Percentiles rank a stretch among this genome's conserved stretches.
phyloP scores from a whole-genome alignment of 169 alveolate species.

The Theileria annulata region DNA sequence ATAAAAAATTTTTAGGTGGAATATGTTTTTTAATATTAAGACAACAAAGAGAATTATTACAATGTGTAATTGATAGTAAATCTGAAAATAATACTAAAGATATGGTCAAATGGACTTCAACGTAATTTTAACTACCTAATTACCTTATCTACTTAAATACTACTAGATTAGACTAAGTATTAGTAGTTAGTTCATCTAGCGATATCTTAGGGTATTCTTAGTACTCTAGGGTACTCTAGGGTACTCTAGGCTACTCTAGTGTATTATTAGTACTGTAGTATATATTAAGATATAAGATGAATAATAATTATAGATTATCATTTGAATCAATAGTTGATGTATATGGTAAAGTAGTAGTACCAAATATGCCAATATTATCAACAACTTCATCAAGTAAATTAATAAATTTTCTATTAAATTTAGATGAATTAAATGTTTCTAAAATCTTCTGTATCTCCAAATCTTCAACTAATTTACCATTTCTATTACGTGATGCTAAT shows the following conservation, averaged over 20 bases:
- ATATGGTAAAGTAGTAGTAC: constrained; percentile 87
- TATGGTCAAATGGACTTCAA: constrained; percentile 85
- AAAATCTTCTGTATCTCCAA: constrained; percentile 85
- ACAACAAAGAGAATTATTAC: constrained; percentile 76
- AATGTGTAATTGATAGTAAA: constrained; percentile 79
- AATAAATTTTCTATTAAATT: neutral
- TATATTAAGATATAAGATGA: no score
- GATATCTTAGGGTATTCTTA: no score
- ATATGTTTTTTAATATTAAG: constrained; percentile 76
- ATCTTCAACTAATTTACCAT: constrained; percentile 90
- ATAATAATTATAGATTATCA: constrained; percentile 40
- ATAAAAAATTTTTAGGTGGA: constrained; percentile 59
- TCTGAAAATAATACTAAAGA: constrained; percentile 73
- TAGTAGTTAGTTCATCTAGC: no score
- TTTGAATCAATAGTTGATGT: constrained; percentile 94
- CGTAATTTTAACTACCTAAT: constrained; percentile 29
- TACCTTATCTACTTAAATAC: no score
- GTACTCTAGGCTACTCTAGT: no score
- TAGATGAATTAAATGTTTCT: constrained; percentile 84
- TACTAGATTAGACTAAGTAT: no score
- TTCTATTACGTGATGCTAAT: constrained; percentile 95
- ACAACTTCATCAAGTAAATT: constrained; percentile 85
- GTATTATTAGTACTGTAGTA: no score
- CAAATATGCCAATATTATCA: constrained; percentile 86
- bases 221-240: no score